phyloP scores from a whole-genome alignment of 2,329 filamentous ascomycete species.

The Dryadomyces quercivorus region DNA sequence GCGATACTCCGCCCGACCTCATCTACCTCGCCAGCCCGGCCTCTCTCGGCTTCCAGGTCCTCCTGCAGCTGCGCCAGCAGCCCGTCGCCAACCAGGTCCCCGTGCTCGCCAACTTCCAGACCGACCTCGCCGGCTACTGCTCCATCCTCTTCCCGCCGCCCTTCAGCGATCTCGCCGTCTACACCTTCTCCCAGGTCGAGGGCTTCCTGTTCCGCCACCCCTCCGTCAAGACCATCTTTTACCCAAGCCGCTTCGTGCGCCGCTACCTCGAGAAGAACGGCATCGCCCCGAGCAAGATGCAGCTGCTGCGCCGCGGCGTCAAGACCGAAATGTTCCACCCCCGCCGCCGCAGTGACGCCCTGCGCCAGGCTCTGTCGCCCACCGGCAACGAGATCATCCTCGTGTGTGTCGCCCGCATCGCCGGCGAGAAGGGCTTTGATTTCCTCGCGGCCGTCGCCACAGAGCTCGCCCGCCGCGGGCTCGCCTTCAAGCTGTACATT shows the following conservation, averaged over 20 bases:
- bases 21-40: slow-evolving; percentile 61
- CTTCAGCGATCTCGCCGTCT: slow-evolving; percentile 48
- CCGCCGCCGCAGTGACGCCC: slow-evolving; percentile 32
- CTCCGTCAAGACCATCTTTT: slow-evolving; percentile 55
- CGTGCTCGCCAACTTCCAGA: slow-evolving; percentile 59
- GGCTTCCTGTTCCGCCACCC: slow-evolving; percentile 52
- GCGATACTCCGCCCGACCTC: slow-evolving; percentile 42
- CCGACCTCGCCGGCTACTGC: slow-evolving; percentile 57
- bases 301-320: slow-evolving; percentile 51
- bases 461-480: slow-evolving; percentile 38
- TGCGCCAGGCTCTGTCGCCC: slow-evolving; percentile 43
- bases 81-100: slow-evolving; percentile 39
- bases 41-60: slow-evolving; percentile 57
- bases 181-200: slow-evolving; percentile 49
- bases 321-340: slow-evolving; percentile 52
- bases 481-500: slow-evolving; percentile 52
- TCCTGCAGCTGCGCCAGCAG: slow-evolving; percentile 55
- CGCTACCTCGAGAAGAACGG: slow-evolving; percentile 46
- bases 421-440: slow-evolving; percentile 59
- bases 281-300: slow-evolving; percentile 43
- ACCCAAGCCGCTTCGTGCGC: slow-evolving; percentile 51
- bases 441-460: slow-evolving; percentile 47
- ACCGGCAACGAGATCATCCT: slow-evolving; percentile 52
- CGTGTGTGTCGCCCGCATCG: slow-evolving; percentile 53
- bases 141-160: slow-evolving; percentile 55